A percentile compares a stretch with the other conserved stretches of the same genome.
phyloP scores from a whole-genome alignment of 805 yeast species.

The Debaryomyces maramus region DNA sequence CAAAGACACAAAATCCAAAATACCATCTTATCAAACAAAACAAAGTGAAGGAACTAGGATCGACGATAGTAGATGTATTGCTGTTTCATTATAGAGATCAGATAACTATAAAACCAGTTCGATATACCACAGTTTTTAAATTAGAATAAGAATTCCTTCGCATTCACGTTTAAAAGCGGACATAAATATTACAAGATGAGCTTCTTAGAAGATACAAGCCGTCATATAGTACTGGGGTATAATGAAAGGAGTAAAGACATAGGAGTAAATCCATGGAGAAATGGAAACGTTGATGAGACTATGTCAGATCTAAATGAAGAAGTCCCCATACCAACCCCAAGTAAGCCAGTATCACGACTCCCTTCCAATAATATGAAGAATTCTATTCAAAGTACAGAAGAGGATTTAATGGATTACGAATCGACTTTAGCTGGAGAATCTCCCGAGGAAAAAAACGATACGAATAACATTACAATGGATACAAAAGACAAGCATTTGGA shows the following conservation, averaged over 20 bases:
- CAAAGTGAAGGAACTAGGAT: background rate
- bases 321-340: slow-evolving; percentile 4
- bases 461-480: background rate
- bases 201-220: slow-evolving; percentile 11
- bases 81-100: no score
- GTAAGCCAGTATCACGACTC: slow-evolving; percentile 5
- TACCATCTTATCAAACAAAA: slow-evolving; percentile 1
- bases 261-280: background rate
- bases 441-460: slow-evolving; percentile 1
- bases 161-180: no score
- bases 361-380: background rate
- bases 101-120: no score
- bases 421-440: slow-evolving; percentile 6
- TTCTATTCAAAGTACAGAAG: background rate
- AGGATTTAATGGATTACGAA: slow-evolving; percentile 11
- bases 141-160: no score
- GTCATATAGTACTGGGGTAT: slow-evolving; percentile 2
- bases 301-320: slow-evolving; percentile 6
- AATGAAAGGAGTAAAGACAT: background rate
- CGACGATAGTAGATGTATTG: no score
- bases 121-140: no score
- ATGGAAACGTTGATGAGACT: background rate
- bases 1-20: slow-evolving; percentile 1
- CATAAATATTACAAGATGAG: no score
- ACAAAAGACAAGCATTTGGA: slow-evolving; percentile 23